These are phyloP conservation scores for Sclerotinia sclerotiorum DNA, from an alignment of 2,329 filamentous ascomycete genomes.

Conservation along the genomic window DNA sequence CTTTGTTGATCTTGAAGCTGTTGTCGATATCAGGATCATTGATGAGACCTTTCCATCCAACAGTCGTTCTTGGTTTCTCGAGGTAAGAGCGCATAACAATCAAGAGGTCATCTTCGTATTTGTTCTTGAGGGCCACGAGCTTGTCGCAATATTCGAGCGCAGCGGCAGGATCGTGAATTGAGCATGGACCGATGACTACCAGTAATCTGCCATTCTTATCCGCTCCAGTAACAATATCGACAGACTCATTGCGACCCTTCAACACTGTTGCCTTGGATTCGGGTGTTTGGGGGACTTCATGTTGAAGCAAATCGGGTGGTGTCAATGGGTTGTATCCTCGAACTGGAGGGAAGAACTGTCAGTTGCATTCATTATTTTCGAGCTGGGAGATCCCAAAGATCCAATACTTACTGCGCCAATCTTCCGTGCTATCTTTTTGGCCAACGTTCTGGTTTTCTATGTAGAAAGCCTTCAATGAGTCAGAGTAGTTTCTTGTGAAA, in stretches of 20 bases:
- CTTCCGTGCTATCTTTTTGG: conserved; percentile 70
- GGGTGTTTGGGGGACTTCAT: conserved; percentile 69
- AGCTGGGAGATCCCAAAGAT: conserved; percentile 2
- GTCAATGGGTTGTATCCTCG: conserved; percentile 87
- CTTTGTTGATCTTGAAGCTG: conserved; percentile 99
- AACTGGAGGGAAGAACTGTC: background rate
- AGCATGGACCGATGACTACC: conserved; percentile 92
- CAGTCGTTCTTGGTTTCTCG: conserved; percentile 96
- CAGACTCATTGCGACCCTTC: conserved; percentile 61
- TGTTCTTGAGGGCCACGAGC: conserved; percentile 77
- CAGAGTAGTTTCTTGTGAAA: conserved; percentile 22
- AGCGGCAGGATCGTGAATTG: conserved; percentile 89
- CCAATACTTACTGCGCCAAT: conserved; percentile 72
- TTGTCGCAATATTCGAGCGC: conserved; percentile 91
- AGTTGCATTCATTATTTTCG: conserved; percentile 14
- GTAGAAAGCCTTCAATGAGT: conserved; percentile 58
- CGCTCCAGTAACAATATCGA: conserved; percentile 66
- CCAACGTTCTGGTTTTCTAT: conserved; percentile 78
- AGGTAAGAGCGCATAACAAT: conserved; percentile 98
- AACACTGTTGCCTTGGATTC: conserved; percentile 55
- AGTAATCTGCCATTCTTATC: conserved; percentile 60
- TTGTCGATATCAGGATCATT: conserved; percentile 99
- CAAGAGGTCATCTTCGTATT: conserved; percentile 83
- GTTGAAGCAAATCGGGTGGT: conserved; percentile 89
- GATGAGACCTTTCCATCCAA: conserved; percentile 98